Base-by-base conservation (phyloP, 345 rosid species). In the Eucalyptus caleyi region DNA sequence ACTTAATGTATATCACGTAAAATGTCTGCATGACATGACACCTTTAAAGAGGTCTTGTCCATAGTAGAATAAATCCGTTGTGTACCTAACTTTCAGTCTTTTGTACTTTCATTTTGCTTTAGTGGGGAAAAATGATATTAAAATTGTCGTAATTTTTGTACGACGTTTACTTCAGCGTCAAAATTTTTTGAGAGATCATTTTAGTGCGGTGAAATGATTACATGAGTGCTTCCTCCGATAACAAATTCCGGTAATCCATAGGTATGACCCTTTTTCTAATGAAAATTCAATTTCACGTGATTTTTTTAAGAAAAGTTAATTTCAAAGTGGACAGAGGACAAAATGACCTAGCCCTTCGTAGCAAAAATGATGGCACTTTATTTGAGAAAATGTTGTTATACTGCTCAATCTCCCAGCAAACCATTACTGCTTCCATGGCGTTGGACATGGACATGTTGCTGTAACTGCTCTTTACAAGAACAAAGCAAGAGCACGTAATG, bases 351-450 rank as follows among this genome's bases (percentile, higher is more conserved):
- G 11, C 59, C 56, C 59, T 53, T 53, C 11, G 10, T 7, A 53
- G 56, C 9, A 53, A 53, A 53, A 53, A 53, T 7, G 24, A 53
- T 53, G 56, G 24, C 56, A 19, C 56, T 53, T 19, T 53, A 53
- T 53, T 53, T 53, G 56, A 53, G 56, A 53, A 53, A 53, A 53
- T 53, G 56, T 53, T 53, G 10, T 3, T 53, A 19, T 7, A 95
- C 92, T 98, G 99, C 93, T 98, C 99, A 83, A 98, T 95, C 93
- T 97, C 99, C 99, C 99, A 98, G 91, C 99, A 98, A 85, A 96
- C 99, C 99, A 98, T 97, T 40, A 97, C 99, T 24, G 99, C 99
- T 93, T 96, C 99, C 99, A 96, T 97, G 9, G 98, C 99, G 91
- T 98, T 51, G 99, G 89, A 98, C 99, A 42, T 97, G 95, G 23